Percentiles rank a stretch among this genome's conserved stretches.
Conservation (phyloP, 208 protist genomes). For the Trypanosoma conorhini region DNA sequence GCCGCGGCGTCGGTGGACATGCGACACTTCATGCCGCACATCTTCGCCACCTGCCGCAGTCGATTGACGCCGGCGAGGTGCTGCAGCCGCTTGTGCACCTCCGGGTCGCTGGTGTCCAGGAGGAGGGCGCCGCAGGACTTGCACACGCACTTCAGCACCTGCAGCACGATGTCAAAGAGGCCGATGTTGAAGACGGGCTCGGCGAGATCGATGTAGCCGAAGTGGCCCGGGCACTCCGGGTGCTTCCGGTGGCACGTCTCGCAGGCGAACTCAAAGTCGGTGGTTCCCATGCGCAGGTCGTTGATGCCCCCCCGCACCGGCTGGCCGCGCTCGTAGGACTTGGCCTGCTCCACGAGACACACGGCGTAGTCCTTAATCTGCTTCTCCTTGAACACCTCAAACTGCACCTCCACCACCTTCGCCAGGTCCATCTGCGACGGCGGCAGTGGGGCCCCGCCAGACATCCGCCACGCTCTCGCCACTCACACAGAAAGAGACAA, state of each 20-base stretch:
- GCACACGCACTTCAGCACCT: slow-evolving; percentile 98
- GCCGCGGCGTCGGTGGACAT: slow-evolving; percentile 39
- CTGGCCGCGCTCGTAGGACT: slow-evolving; percentile 82
- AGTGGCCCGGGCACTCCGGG: slow-evolving; percentile 97
- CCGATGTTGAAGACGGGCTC: slow-evolving; percentile 98
- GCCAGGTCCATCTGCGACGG: slow-evolving; percentile 80
- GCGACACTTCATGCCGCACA: slow-evolving; percentile 68
- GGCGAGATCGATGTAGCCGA: slow-evolving; percentile 98
- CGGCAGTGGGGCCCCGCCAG: slow-evolving; percentile 72
- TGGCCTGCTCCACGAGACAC: slow-evolving; percentile 78
- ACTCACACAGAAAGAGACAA: slow-evolving; percentile 11
- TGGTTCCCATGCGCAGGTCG: slow-evolving; percentile 89
- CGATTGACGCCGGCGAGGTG: slow-evolving; percentile 66
- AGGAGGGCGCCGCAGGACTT: slow-evolving; percentile 95
- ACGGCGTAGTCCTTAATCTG: slow-evolving; percentile 90
- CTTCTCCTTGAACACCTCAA: slow-evolving; percentile 86
- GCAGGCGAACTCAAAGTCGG: slow-evolving; percentile 83
- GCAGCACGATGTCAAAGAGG: slow-evolving; percentile 95
- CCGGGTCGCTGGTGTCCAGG: slow-evolving; percentile 55
- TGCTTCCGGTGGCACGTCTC: slow-evolving; percentile 82
- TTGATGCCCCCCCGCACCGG: slow-evolving; percentile 85
- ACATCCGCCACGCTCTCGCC: slow-evolving; percentile 45
- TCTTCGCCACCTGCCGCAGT: slow-evolving; percentile 72
- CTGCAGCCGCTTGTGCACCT: slow-evolving; percentile 51
- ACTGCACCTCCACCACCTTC: slow-evolving; percentile 80